Percentiles rank a stretch among this genome's conserved stretches.
These are phyloP conservation scores for Hanseniaspora lachancei DNA, from an alignment of 805 yeast species.

Conservation along the genomic window DNA sequence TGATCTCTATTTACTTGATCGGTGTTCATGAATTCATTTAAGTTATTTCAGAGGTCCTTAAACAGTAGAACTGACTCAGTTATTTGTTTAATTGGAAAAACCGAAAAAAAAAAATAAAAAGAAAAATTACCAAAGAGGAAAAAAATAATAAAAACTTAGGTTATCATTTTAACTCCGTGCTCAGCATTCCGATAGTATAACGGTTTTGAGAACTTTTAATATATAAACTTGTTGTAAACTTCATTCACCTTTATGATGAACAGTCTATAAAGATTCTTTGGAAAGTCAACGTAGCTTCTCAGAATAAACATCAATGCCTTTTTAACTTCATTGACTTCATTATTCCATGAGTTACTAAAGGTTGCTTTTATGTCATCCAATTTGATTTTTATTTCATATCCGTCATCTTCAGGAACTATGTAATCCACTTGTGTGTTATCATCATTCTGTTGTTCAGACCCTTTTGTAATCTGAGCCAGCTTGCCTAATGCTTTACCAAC, in stretches of 20 bases:
- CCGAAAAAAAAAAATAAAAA: no score
- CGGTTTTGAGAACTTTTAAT: not conserved
- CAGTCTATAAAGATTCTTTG: constrained; percentile 44
- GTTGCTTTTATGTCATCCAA: not conserved
- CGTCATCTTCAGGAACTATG: not conserved
- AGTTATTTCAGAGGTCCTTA: no score
- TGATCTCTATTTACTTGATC: no score
- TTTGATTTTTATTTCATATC: not conserved
- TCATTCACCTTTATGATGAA: constrained; percentile 36
- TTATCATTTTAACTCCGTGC: not conserved
- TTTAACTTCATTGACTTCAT: constrained; percentile 39
- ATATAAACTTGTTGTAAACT: constrained; percentile 60
- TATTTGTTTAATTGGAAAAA: no score
- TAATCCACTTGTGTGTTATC: constrained; percentile 11
- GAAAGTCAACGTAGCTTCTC: constrained; percentile 55
- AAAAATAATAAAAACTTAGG: no score
- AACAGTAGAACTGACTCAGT: no score
- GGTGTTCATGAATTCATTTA: no score
- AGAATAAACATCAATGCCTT: constrained; percentile 54
- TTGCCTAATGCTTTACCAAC: constrained; percentile 23
- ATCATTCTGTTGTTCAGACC: not conserved
- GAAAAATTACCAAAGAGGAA: no score
- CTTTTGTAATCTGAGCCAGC: not conserved
- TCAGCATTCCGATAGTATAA: not conserved
- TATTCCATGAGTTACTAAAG: constrained; percentile 16